Conservation (phyloP, 2,329 filamentous ascomycete species). For the Tolypocladium guangdongense region DNA sequence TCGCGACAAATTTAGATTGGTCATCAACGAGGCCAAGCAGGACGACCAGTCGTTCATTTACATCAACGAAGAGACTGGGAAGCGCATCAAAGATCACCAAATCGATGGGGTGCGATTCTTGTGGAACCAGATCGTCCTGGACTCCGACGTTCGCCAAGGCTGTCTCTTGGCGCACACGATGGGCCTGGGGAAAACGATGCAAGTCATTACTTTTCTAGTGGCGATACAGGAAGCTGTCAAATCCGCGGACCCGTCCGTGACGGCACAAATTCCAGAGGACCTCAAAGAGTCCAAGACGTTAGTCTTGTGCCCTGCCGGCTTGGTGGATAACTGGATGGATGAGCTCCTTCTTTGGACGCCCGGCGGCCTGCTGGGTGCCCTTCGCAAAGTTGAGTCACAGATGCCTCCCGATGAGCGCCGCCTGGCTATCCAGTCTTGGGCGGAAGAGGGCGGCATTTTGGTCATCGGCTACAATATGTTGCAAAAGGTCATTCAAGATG, state of each 20-base stretch:
- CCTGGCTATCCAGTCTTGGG: conserved; percentile 46
- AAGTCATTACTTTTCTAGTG: conserved; percentile 73
- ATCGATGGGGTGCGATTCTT: conserved; percentile 74
- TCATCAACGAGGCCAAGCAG: conserved; percentile 57
- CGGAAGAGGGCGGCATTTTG: conserved; percentile 56
- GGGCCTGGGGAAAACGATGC: conserved; percentile 89
- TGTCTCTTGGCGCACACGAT: conserved; percentile 82
- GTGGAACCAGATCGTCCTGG: conserved; percentile 70
- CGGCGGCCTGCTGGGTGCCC: conserved; percentile 37
- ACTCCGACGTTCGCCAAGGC: conserved; percentile 50
- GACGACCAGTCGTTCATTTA: conserved; percentile 51
- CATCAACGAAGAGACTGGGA: conserved; percentile 52
- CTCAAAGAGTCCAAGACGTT: conserved; percentile 55
- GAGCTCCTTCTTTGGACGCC: conserved; percentile 65
- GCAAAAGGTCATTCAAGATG: conserved; percentile 20
- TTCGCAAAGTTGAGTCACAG: conserved; percentile 43
- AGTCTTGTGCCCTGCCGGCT: conserved; percentile 61
- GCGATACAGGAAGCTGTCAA: conserved; percentile 56
- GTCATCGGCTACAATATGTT: conserved; percentile 68
- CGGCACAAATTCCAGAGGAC: conserved; percentile 55
- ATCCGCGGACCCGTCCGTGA: conserved; percentile 46
- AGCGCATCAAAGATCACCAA: conserved; percentile 67
- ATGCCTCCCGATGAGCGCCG: conserved; percentile 26
- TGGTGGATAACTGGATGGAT: conserved; percentile 75
- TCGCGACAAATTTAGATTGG: conserved; percentile 38